Conservation (phyloP, 257 asterid species). For the Solanum chiquidenum region DNA sequence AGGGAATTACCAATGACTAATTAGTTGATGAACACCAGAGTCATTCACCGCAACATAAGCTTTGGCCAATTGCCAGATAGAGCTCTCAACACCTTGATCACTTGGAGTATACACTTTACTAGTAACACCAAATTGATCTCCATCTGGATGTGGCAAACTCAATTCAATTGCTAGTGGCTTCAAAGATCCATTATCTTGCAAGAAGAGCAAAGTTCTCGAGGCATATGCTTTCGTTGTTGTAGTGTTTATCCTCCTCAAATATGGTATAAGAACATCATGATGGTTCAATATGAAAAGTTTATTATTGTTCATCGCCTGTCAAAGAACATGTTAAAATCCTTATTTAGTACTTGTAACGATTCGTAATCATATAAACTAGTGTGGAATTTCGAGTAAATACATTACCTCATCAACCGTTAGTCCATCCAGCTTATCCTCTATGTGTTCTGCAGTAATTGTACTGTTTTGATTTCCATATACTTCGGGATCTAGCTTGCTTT, state of each 20-base stretch:
- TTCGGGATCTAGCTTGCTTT: background rate
- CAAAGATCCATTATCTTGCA: background rate
- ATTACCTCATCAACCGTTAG: constrained; percentile 2
- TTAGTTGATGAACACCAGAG: constrained; percentile 14
- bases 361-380: background rate
- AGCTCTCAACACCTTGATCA: constrained; percentile 3
- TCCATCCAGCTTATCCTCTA: constrained; percentile 2
- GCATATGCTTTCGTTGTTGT: constrained; percentile 10
- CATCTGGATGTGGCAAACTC: background rate
- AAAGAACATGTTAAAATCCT: background rate
- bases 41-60: constrained; percentile 1
- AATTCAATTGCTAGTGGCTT: constrained; percentile 14
- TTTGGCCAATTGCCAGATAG: constrained; percentile 16
- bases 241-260: constrained; percentile 9
- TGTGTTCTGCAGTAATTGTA: constrained; percentile 5
- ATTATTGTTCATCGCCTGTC: constrained; percentile 1
- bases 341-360: background rate
- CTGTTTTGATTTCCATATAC: constrained; percentile 5
- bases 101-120: constrained; percentile 14
- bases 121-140: constrained; percentile 1
- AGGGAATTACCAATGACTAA: constrained; percentile 13
- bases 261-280: constrained; percentile 8
- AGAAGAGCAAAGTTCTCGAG: background rate
- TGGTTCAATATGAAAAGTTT: background rate
- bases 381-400: background rate